phyloP scores from a whole-genome alignment of 345 rosid genomes.

The Capsella bursapastoris region DNA sequence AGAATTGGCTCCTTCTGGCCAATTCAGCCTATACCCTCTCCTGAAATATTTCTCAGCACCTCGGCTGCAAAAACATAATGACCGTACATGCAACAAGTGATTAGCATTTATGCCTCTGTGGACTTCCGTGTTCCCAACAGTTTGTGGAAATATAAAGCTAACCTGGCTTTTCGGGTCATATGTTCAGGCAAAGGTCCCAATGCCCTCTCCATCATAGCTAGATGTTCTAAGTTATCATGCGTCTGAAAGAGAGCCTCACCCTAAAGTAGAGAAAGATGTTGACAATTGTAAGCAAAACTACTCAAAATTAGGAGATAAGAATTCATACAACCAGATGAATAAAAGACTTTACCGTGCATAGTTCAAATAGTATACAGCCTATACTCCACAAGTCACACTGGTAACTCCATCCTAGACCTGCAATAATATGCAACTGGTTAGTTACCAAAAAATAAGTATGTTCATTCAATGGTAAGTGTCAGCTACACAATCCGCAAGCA shows the following conservation, averaged over 20 bases:
- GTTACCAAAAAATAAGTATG: background rate
- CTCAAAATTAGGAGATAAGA: background rate
- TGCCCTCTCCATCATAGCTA: conserved; percentile 86
- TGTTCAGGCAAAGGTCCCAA: conserved; percentile 72
- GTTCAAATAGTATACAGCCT: conserved; percentile 79
- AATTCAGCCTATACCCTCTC: conserved; percentile 66
- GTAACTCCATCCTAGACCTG: conserved; percentile 89
- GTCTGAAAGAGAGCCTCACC: conserved; percentile 86
- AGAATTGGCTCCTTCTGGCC: conserved; percentile 91
- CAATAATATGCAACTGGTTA: conserved; percentile 27
- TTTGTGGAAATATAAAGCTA: conserved; percentile 20
- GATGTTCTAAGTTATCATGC: conserved; percentile 83
- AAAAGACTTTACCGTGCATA: conserved; percentile 62
- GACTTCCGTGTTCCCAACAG: background rate
- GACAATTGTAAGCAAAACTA: conserved; percentile 18
- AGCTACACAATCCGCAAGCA: background rate
- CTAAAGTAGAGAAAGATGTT: conserved; percentile 41
- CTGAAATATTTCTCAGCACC: conserved; percentile 77
- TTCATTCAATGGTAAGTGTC: conserved; percentile 7
- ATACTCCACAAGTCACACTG: conserved; percentile 90
- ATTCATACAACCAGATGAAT: background rate
- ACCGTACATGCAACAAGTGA: background rate
- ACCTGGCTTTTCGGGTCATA: conserved; percentile 63
- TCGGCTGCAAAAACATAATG: conserved; percentile 48
- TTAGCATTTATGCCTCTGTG: conserved; percentile 17